phyloP scores from a whole-genome alignment of 192 early-diverging fungal species.

The Entophlyctis luteolus region DNA sequence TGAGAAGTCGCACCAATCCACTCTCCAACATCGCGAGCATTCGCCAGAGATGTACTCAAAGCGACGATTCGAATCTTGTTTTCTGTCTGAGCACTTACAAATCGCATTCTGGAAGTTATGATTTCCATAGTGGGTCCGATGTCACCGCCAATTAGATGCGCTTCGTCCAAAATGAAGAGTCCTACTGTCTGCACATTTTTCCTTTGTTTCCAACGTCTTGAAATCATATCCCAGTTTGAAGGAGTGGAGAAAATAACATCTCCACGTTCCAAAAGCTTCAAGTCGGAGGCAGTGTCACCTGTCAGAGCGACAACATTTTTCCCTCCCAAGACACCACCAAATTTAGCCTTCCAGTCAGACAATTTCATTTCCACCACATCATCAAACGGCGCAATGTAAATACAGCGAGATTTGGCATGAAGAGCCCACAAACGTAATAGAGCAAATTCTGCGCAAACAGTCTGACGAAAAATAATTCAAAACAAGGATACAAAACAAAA shows the following conservation, averaged over 20 bases:
- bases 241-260: conserved; percentile 90
- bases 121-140: conserved; percentile 89
- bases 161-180: conserved; percentile 87
- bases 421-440: conserved; percentile 80
- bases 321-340: conserved; percentile 76
- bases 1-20: conserved; percentile 85
- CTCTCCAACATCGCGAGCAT: conserved; percentile 95
- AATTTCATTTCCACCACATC: conserved; percentile 73
- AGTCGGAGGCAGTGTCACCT: conserved; percentile 84
- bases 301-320: conserved; percentile 85
- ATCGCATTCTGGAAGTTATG: conserved; percentile 89
- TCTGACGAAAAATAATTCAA: conserved; percentile 37
- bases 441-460: conserved; percentile 92
- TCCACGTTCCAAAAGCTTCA: conserved; percentile 85
- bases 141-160: conserved; percentile 90
- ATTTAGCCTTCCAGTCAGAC: conserved; percentile 77
- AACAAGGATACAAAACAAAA: conserved; percentile 2
- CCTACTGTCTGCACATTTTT: conserved; percentile 87
- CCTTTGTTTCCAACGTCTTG: conserved; percentile 91
- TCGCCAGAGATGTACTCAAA: conserved; percentile 84
- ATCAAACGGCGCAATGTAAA: conserved; percentile 90
- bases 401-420: conserved; percentile 59
- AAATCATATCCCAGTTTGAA: conserved; percentile 89
- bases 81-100: conserved; percentile 75
- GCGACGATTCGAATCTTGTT: conserved; percentile 87